Percentiles rank a stretch among this genome's conserved stretches.
phyloP scores from a whole-genome alignment of 148 eudicot species.

The Gaultheria prostrata region DNA sequence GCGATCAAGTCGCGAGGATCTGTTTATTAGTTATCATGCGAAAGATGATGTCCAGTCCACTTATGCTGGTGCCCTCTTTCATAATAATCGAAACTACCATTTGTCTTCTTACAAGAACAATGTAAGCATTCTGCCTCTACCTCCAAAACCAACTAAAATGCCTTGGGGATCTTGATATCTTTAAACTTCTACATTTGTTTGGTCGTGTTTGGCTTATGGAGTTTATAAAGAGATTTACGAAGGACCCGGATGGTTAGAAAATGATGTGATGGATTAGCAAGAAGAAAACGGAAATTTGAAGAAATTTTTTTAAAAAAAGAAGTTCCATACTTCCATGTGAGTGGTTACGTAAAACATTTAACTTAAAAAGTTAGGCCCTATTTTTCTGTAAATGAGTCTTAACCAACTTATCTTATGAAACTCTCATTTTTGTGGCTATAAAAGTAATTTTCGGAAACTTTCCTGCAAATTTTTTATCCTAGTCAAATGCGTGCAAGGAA shows the following conservation, averaged over 20 bases:
- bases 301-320: not conserved
- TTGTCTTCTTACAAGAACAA: constrained; percentile 63
- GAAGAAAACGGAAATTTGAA: not conserved
- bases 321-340: not conserved
- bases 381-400: not conserved
- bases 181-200: not conserved
- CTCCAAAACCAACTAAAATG: not conserved
- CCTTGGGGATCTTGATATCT: not conserved
- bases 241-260: not conserved
- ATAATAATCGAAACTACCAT: constrained; percentile 83
- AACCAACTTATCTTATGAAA: not conserved
- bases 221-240: not conserved
- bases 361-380: not conserved
- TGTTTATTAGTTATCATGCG: constrained; percentile 91
- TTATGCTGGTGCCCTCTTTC: constrained; percentile 90
- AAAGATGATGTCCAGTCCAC: constrained; percentile 93
- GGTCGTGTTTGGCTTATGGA: not conserved
- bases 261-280: not conserved
- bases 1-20: constrained; percentile 74
- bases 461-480: not conserved
- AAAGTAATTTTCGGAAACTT: not conserved
- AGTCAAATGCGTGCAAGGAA: not conserved
- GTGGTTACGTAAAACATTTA: not conserved
- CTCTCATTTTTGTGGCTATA: not conserved
- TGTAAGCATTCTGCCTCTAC: constrained; percentile 41